Conservation (phyloP, 768 basidiomycete genomes). For the Tulasnella sp. region DNA sequence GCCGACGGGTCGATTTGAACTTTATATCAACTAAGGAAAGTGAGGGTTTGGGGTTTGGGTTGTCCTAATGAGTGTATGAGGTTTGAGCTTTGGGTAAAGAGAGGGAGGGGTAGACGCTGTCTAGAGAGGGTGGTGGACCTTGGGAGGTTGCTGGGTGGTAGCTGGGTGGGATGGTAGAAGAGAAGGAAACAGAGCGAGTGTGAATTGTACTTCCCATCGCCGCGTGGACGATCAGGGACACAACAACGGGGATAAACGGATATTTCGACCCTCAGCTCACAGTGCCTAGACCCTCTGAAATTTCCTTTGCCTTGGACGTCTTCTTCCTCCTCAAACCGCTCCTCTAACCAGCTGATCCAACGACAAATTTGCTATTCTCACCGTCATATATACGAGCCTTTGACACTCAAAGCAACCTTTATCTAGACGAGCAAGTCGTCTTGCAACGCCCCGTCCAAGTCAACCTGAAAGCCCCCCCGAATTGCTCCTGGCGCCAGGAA, state of each 20-base stretch:
- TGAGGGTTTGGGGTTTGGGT: background rate
- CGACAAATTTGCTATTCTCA: too few species aligned
- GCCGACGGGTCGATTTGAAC: background rate
- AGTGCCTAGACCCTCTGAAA: background rate
- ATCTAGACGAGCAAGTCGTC: background rate
- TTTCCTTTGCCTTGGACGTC: background rate
- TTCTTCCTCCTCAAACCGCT: too few species aligned
- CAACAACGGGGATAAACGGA: slow-evolving; percentile 1
- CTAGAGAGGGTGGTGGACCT: background rate
- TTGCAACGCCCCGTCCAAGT: background rate
- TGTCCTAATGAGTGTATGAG: slow-evolving; percentile 3
- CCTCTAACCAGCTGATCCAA: too few species aligned
- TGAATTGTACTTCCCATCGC: background rate
- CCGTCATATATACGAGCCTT: too few species aligned
- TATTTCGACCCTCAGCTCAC: background rate
- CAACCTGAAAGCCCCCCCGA: background rate
- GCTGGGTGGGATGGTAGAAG: background rate
- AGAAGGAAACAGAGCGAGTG: background rate
- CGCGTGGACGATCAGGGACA: slow-evolving; percentile 9
- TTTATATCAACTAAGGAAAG: background rate
- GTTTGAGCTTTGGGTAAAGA: background rate
- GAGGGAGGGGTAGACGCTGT: background rate
- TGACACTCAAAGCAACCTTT: too few species aligned
- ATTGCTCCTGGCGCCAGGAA: background rate
- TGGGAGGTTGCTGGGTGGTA: background rate